A percentile compares a stretch with the other conserved stretches of the same genome.
These are phyloP conservation scores for Pulveroboletus sp. DNA, from an alignment of 768 basidiomycete genomes.

Conservation along the genomic window DNA sequence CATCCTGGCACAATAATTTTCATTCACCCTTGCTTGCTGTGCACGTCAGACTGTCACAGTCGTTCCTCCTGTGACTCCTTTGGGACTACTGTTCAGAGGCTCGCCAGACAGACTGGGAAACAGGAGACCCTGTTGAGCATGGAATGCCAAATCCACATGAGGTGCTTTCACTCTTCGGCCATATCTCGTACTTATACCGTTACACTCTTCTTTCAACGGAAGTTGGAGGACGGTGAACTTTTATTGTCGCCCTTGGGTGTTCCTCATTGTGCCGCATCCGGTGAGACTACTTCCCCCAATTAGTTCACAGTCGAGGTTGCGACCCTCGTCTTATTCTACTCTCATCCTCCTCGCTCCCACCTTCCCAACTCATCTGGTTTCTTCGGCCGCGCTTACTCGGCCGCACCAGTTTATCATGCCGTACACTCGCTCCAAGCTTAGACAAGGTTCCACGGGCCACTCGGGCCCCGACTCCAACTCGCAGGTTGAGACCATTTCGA, in stretches of 20 bases:
- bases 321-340: neutral
- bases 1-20: constrained; percentile 19
- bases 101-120: constrained; percentile 3
- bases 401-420: neutral
- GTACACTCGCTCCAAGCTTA: neutral
- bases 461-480: neutral
- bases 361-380: neutral
- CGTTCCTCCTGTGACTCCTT: constrained; percentile 8
- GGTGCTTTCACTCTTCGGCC: neutral
- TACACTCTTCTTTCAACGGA: neutral
- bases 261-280: neutral
- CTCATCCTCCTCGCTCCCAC: neutral
- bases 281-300: neutral
- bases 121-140: neutral
- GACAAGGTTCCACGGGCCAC: neutral
- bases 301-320: neutral
- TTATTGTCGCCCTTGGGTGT: neutral
- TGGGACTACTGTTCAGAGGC: neutral
- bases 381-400: neutral
- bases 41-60: neutral
- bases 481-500: neutral
- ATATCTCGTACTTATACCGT: neutral
- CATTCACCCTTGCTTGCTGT: neutral
- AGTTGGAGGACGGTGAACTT: neutral
- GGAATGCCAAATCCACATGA: neutral